Conservation (phyloP, 257 asterid species). For the Eustoma russellianum region DNA sequence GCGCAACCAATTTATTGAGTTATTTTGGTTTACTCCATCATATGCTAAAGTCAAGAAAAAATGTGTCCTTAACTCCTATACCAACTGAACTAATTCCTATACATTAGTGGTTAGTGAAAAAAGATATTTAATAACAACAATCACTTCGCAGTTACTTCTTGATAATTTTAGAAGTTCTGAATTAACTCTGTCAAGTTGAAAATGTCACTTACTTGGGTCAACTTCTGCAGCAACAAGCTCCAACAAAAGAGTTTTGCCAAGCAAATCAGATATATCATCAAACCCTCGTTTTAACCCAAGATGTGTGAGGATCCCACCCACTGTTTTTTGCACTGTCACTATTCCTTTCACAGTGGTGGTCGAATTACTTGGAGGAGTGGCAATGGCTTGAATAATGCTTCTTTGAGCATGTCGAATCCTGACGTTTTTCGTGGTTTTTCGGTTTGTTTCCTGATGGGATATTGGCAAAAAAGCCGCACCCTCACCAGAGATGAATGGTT, state of each 20-base stretch:
- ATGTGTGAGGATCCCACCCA: slow-evolving; percentile 21
- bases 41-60: no score
- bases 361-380: slow-evolving; percentile 8
- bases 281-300: slow-evolving; percentile 2
- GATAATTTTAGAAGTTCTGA: no score
- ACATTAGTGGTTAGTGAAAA: no score
- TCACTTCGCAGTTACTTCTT: no score
- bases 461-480: slow-evolving; percentile 1
- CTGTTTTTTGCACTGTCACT: slow-evolving; percentile 33
- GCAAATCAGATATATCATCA: slow-evolving; percentile 16
- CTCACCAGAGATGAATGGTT: slow-evolving; percentile 10
- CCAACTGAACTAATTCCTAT: no score
- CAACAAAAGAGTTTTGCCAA: slow-evolving; percentile 15
- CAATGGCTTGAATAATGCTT: slow-evolving; percentile 19
- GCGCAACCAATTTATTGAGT: no score
- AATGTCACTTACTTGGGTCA: slow-evolving; percentile 24
- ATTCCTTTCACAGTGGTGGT: slow-evolving; percentile 23
- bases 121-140: no score
- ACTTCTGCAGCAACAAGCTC: slow-evolving; percentile 23
- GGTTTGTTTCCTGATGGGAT: background rate
- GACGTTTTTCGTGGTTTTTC: background rate
- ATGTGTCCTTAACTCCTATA: no score
- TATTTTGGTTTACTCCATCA: no score
- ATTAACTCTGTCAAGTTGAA: background rate
- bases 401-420: background rate